Conservation (phyloP, 2,329 filamentous ascomycete genomes). For the Madurella mycetomatis region DNA sequence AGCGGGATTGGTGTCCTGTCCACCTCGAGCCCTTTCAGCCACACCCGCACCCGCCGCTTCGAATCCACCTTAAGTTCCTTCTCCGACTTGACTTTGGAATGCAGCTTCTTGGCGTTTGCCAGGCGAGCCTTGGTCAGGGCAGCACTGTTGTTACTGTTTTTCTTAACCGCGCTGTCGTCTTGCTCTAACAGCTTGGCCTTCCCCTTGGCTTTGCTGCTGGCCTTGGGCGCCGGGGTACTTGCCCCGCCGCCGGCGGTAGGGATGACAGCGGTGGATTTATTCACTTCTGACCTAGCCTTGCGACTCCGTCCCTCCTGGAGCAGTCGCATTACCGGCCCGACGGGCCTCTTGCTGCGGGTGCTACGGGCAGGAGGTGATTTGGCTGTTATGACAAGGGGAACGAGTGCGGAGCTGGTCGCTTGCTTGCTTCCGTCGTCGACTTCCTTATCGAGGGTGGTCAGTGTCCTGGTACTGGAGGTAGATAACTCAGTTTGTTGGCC, state of each 20-base stretch:
- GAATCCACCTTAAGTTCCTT: constrained; percentile 21
- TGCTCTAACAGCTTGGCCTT: not conserved
- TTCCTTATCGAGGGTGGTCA: constrained; percentile 4
- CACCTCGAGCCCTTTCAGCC: constrained; percentile 20
- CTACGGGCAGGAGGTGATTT: not conserved
- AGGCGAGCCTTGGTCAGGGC: not conserved
- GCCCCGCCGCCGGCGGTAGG: not conserved
- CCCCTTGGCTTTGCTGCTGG: not conserved
- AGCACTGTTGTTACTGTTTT: not conserved
- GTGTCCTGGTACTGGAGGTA: constrained; percentile 10
- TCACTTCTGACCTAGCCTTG: not conserved
- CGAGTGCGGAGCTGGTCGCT: not conserved
- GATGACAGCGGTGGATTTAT: not conserved
- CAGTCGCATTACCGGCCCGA: constrained; percentile 11
- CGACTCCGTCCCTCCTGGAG: constrained; percentile 12
- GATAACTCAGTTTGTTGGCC: constrained; percentile 14
- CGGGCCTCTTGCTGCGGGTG: not conserved
- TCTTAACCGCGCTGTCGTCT: not conserved
- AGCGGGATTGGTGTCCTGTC: constrained; percentile 8
- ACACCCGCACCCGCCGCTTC: constrained; percentile 18
- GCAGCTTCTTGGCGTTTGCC: constrained; percentile 15
- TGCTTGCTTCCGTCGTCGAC: not conserved
- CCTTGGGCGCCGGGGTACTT: not conserved
- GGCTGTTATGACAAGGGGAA: not conserved
- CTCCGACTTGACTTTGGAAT: constrained; percentile 20